These are phyloP conservation scores for Exserohilum turcica DNA, from an alignment of 2,329 filamentous ascomycete species.

Conservation along the genomic window DNA sequence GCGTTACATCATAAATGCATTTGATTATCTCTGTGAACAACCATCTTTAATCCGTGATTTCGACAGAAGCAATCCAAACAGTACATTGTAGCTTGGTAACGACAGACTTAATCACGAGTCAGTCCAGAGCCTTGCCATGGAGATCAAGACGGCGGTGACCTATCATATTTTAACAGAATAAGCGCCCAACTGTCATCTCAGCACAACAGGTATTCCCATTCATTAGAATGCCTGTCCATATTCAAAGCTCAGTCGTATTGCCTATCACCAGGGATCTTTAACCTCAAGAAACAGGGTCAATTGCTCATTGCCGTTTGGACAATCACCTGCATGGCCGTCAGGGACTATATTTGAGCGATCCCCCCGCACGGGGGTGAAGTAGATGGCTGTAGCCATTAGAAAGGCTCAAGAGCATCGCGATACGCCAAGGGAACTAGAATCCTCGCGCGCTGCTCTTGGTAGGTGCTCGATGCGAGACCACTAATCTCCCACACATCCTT, in stretches of 20 bases:
- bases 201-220: background rate
- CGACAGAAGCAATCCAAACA: slow-evolving; percentile 10
- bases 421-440: background rate
- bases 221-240: background rate
- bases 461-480: slow-evolving; percentile 12
- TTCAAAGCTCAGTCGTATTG: background rate
- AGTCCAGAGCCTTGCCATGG: slow-evolving; percentile 14
- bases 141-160: slow-evolving; percentile 17
- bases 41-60: slow-evolving; percentile 13
- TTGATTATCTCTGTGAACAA: slow-evolving; percentile 11
- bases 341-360: background rate
- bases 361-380: background rate
- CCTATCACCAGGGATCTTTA: background rate
- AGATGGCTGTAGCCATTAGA: background rate
- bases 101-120: slow-evolving; percentile 17
- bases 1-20: slow-evolving; percentile 8
- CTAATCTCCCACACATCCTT: background rate
- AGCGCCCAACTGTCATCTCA: background rate
- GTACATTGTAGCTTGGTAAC: slow-evolving; percentile 14
- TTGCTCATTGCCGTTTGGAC: background rate
- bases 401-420: background rate
- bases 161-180: background rate
- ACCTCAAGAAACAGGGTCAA: background rate
- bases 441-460: background rate
- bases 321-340: background rate